Percentiles rank a stretch among this genome's conserved stretches.
Conservation (phyloP, 2,329 filamentous ascomycete genomes). For the Sarocladiaceae sp. region DNA sequence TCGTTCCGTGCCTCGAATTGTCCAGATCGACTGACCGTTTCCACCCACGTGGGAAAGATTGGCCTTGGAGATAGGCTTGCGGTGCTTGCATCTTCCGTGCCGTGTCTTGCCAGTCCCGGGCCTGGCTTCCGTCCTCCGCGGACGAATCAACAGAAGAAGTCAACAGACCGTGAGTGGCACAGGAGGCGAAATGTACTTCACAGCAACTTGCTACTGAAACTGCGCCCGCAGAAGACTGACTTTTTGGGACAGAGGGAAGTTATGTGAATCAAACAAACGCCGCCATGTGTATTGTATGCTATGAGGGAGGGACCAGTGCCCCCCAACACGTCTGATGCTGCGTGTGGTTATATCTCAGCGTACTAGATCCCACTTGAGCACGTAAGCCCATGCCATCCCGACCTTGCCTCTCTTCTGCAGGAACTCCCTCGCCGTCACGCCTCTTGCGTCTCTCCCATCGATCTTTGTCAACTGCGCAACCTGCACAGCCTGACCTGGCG, state of each 20-base stretch:
- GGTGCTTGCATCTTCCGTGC: no score
- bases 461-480: slow-evolving; percentile 54
- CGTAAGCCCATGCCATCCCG: slow-evolving; percentile 37
- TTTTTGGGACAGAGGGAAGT: no score
- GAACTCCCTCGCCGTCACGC: slow-evolving; percentile 42
- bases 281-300: no score
- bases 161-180: no score
- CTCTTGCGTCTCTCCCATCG: slow-evolving; percentile 39
- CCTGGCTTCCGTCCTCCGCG: no score
- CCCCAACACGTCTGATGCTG: no score
- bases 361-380: slow-evolving; percentile 45
- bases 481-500: slow-evolving; percentile 60
- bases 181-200: not conserved
- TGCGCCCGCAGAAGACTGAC: no score
- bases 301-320: no score
- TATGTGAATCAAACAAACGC: no score
- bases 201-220: not conserved
- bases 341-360: slow-evolving; percentile 13
- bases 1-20: not conserved
- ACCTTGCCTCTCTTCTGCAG: slow-evolving; percentile 35
- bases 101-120: no score
- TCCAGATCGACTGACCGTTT: not conserved
- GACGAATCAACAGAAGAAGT: no score
- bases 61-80: not conserved
- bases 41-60: slow-evolving; percentile 3